A percentile compares a stretch with the other conserved stretches of the same genome.
phyloP scores from a whole-genome alignment of 176 grass and related monocot genomes.

The Carex kokanica region DNA sequence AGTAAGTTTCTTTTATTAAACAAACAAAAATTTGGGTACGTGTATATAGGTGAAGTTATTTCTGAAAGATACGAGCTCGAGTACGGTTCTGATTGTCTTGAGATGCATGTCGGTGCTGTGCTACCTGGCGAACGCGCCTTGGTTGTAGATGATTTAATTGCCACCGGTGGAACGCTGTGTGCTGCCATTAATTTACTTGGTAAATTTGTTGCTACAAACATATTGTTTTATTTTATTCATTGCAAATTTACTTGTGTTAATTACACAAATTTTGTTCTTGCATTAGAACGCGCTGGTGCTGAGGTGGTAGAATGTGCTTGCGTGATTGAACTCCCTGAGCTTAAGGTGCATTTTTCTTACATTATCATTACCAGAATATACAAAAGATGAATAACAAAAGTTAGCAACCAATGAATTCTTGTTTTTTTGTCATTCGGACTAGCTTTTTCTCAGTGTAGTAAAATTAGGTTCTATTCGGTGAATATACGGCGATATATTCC shows the following conservation, averaged over 20 bases:
- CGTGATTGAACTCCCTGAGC: conserved; percentile 57
- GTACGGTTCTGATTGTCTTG: conserved; percentile 54
- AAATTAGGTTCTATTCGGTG: too few species aligned
- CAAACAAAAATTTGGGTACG: neutral
- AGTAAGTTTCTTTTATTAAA: neutral
- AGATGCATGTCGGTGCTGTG: conserved; percentile 55
- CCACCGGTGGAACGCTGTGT: conserved; percentile 56
- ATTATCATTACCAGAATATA: neutral
- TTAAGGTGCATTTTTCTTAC: conserved; percentile 39
- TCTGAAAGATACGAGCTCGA: conserved; percentile 57
- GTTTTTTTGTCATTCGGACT: neutral
- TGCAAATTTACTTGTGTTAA: neutral
- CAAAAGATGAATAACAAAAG: neutral
- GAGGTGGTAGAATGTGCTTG: conserved; percentile 68
- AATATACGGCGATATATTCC: too few species aligned
- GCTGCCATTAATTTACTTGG: conserved; percentile 61
- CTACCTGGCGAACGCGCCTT: conserved; percentile 44
- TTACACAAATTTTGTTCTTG: neutral
- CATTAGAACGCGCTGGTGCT: conserved; percentile 51
- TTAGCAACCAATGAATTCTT: neutral
- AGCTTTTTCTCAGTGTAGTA: too few species aligned
- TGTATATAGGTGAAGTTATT: conserved; percentile 46
- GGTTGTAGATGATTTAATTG: conserved; percentile 59
- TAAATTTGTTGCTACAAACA: conserved; percentile 1
- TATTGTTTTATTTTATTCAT: neutral